Evolutionary conservation across 768 basidiomycete species (phyloP).

Genomic region (Leccinum broughii): DNA sequence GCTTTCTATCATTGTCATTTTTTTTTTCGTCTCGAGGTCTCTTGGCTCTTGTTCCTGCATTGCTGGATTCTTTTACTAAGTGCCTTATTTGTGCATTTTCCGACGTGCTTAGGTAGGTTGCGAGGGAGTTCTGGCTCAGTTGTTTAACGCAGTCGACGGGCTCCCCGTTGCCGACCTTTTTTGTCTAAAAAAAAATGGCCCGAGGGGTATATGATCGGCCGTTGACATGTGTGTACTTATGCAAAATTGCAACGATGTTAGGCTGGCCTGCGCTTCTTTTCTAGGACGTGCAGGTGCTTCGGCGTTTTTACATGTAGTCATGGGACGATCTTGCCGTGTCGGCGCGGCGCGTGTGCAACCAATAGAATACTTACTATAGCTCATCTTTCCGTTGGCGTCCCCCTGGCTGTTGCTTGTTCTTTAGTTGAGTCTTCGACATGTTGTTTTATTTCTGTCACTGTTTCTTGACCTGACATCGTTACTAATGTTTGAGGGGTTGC

Average conservation of each 20-base stretch:
- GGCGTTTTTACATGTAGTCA: neutral
- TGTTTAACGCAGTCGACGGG: conserved; percentile 6
- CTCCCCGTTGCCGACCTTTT: neutral
- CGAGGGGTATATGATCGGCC: conserved; percentile 3
- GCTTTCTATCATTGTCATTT: neutral
- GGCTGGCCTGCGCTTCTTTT: conserved; percentile 1
- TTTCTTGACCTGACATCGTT: neutral
- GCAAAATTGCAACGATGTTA: neutral
- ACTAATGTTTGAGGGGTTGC: neutral
- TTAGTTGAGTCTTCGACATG: neutral
- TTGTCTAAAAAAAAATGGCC: neutral
- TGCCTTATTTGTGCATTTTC: conserved; percentile 28
- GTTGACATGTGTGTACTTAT: conserved; percentile 13
- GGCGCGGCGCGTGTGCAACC: conserved; percentile 5
- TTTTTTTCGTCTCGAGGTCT: conserved; percentile 5
- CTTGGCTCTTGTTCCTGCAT: conserved; percentile 14
- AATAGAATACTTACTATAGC: conserved; percentile 10
- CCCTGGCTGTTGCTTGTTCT: neutral
- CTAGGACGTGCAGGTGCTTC: neutral
- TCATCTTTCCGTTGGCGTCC: neutral
- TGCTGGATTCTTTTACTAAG: conserved; percentile 20
- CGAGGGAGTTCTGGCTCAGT: conserved; percentile 9
- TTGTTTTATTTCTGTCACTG: neutral
- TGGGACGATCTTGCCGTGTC: neutral
- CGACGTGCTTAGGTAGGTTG: conserved; percentile 22